Base-by-base conservation (phyloP, 148 eudicot species). In the Chenopodium berlandieri region DNA sequence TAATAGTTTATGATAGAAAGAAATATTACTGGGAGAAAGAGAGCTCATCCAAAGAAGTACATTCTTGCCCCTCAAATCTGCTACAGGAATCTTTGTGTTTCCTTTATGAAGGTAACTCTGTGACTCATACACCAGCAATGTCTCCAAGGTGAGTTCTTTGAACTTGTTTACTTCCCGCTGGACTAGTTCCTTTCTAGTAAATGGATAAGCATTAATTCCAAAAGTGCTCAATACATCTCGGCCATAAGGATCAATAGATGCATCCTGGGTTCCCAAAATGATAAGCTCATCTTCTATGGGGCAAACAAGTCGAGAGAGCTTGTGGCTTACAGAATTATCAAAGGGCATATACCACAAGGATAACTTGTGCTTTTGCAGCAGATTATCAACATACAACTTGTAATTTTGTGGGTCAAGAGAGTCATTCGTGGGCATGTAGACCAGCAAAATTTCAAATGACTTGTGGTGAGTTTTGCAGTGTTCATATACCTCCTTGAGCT, bases 141-240 rank as follows among this genome's bases (percentile, higher is more conserved):
- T 40, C 79, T 77, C 79, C 16, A 77, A 67, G 79, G 71, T 77
- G 48, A 64, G 54, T 63, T 31, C 71, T 2, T 27, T 63, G 2
- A 78, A 47, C 46, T 30, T 27, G 7, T 46, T 20, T 4, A 78
- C 16, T 67, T 68, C 63, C 14, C 17, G 48, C 5, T 30, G 4
- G 17, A 79, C 9, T 31, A 79, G 48, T 20, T 4, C 9, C 64
- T 17, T 47, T n/a, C 75, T 52, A 52, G 67, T 30, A 64, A 79
- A 79, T 7, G 75, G 81, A 52, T 69, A 79, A 52, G 20, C 67
- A 69, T 31, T 31, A 13, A 75, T 14, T 13, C 80, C 80, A 17
- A 10, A 47, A 9, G 17, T 9, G 52, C 12, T 68, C n/a, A 78
- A 12, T 20, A 66, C 7, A 9, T 60, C 20, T 69, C n/a, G 52